Conservation (phyloP, 176 grass and related monocot species). For the Urochloa ruziziensis region DNA sequence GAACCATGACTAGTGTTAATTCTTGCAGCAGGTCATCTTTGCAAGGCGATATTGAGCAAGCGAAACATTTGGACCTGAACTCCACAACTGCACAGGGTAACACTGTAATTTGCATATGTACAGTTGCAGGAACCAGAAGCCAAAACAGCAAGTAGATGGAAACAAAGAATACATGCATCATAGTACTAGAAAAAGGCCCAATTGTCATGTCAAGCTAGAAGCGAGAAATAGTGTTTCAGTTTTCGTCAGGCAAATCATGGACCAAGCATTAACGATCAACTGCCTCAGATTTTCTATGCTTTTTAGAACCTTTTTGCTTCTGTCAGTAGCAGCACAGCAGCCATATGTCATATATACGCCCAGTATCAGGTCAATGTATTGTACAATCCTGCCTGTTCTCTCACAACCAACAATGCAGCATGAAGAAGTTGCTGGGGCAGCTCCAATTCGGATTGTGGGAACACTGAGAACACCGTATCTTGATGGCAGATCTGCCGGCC, state of each 20-base stretch:
- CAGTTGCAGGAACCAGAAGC: background rate
- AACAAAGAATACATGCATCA: conserved; percentile 20
- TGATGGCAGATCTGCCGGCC: conserved; percentile 32
- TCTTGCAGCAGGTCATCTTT: background rate
- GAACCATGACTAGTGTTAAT: conserved; percentile 30
- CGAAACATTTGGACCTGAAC: background rate
- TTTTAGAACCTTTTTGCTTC: background rate
- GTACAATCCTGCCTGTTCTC: background rate
- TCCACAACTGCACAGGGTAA: background rate
- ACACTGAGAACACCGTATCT: conserved; percentile 30
- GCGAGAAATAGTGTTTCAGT: conserved; percentile 18
- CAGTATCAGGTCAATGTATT: conserved; percentile 20
- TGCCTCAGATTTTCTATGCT: conserved; percentile 19
- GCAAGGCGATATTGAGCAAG: background rate
- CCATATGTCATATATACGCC: conserved; percentile 10
- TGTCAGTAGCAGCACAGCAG: background rate
- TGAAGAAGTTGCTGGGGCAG: conserved; percentile 12
- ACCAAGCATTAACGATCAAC: conserved; percentile 21
- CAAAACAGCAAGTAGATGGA: background rate
- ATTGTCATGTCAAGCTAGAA: conserved; percentile 28
- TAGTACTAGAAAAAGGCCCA: conserved; percentile 20
- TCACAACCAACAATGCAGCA: background rate
- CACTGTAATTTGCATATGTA: background rate
- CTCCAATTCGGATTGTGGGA: conserved; percentile 31
- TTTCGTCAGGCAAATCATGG: conserved; percentile 1